Evolutionary conservation across 495 filamentous ascomycete genomes (phyloP).

Genomic region (Lasiosphaeria hispida): DNA sequence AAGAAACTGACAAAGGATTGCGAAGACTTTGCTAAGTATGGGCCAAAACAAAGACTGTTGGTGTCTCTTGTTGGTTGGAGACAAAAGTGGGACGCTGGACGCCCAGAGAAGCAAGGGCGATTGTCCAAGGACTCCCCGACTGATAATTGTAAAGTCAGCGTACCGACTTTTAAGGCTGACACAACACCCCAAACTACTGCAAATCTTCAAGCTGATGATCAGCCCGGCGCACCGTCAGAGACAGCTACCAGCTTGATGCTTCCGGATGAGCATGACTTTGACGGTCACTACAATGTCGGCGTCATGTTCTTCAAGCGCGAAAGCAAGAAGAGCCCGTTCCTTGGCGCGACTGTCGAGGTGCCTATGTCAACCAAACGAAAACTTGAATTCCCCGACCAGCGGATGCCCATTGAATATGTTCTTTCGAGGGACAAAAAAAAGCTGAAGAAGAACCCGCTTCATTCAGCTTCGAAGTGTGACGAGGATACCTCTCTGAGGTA

Average conservation of each 20-base stretch:
- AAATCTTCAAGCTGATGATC: not conserved
- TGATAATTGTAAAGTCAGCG: not conserved
- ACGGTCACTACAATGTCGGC: not conserved
- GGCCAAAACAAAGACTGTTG: not conserved
- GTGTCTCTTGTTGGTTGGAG: not conserved
- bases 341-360: not conserved
- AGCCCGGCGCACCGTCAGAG: not conserved
- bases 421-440: not conserved
- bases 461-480: not conserved
- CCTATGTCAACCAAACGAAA: not conserved
- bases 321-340: not conserved
- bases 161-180: not conserved
- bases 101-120: not conserved
- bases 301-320: not conserved
- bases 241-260: not conserved
- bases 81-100: not conserved
- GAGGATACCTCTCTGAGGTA: not conserved
- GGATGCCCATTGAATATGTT: not conserved
- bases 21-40: not conserved
- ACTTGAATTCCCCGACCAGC: conserved; percentile 3
- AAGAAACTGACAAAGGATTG: not conserved
- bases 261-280: not conserved
- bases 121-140: not conserved
- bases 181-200: not conserved
- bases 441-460: not conserved